Percentiles rank a stretch among this genome's conserved stretches.
These are phyloP conservation scores for Besnoitia besnoiti DNA, from an alignment of 169 alveolate species.

Conservation along the genomic window DNA sequence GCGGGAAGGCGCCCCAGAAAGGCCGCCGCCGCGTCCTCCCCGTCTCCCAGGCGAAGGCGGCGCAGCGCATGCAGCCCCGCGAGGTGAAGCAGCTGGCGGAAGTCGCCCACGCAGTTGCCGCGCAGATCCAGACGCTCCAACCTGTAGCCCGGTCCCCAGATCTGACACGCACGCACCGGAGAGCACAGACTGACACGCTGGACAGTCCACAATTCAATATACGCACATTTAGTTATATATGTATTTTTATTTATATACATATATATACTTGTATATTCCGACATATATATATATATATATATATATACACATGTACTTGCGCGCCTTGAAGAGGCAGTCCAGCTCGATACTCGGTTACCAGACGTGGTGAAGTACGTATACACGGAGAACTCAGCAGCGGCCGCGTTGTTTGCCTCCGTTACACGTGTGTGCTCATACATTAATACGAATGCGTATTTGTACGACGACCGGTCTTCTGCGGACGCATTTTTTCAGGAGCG, in stretches of 20 bases:
- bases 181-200: not conserved
- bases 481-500: too few relatives aligned
- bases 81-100: not conserved
- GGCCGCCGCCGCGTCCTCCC: too few relatives aligned
- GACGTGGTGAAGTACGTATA: too few relatives aligned
- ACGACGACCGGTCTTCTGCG: too few relatives aligned
- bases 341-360: too few relatives aligned
- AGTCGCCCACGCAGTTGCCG: not conserved
- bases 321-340: not conserved
- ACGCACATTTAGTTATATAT: not conserved
- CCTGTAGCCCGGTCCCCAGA: not conserved
- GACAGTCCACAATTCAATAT: not conserved
- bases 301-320: not conserved
- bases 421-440: too few relatives aligned
- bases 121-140: constrained; percentile 4
- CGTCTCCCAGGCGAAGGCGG: not conserved
- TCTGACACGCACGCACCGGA: not conserved
- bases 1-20: too few relatives aligned
- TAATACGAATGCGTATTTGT: too few relatives aligned
- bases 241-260: not conserved
- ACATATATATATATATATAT: not conserved
- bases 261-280: not conserved
- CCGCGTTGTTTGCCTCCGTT: too few relatives aligned
- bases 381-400: too few relatives aligned
- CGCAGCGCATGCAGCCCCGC: not conserved